Percentiles rank a stretch among this genome's conserved stretches.
phyloP scores from a whole-genome alignment of 2,329 filamentous ascomycete genomes.

The Xylaria arbuscula region DNA sequence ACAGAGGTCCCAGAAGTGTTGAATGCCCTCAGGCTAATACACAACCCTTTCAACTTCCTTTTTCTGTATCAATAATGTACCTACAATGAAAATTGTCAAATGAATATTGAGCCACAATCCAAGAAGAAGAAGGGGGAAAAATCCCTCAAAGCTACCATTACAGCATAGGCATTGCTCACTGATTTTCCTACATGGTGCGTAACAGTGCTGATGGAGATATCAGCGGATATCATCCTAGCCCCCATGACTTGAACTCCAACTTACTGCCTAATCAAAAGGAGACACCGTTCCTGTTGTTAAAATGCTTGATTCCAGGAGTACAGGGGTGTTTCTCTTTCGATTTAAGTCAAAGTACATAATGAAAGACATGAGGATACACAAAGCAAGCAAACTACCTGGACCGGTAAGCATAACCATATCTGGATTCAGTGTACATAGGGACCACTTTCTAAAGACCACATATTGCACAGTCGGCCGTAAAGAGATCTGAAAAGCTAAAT shows the following conservation, averaged over 20 bases:
- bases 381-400: neutral
- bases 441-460: neutral
- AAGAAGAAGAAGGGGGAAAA: conserved; percentile 7
- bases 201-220: neutral
- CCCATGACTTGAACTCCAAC: neutral
- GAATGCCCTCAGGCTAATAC: no score
- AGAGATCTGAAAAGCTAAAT: neutral
- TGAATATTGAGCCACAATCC: no score
- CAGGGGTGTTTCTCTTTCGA: neutral
- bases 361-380: neutral
- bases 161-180: neutral
- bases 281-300: neutral
- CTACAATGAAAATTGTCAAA: no score
- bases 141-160: neutral
- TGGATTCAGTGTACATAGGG: neutral
- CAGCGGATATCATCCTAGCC: neutral
- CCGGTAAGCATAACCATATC: neutral
- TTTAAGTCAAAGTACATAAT: neutral
- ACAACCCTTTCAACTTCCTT: no score
- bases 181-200: neutral
- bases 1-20: no score
- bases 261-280: neutral
- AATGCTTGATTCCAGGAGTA: neutral
- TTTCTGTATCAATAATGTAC: no score
- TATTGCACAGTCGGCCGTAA: neutral